phyloP scores from a whole-genome alignment of 306 rosid species.

The Glycine tomentella region DNA sequence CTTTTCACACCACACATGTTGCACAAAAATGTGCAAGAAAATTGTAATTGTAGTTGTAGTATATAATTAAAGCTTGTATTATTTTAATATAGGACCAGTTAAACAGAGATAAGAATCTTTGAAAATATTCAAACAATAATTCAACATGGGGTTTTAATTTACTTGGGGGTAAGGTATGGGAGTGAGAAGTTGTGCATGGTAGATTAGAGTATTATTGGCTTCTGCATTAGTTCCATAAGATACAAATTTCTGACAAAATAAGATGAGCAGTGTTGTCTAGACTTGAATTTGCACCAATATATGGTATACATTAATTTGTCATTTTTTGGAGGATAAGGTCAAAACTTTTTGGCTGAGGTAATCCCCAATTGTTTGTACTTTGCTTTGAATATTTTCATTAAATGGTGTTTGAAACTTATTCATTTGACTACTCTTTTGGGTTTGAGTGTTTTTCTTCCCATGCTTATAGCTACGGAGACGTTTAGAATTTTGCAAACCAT shows the following conservation, averaged over 20 bases:
- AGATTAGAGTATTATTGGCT: neutral
- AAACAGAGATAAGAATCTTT: neutral
- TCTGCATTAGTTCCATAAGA: slow-evolving; percentile 8
- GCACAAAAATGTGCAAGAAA: neutral
- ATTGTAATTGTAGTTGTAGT: neutral
- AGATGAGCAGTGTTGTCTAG: neutral
- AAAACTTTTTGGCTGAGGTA: neutral
- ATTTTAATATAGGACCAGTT: too few relatives aligned
- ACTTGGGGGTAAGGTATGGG: neutral
- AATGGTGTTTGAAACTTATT: neutral
- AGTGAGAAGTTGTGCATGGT: neutral
- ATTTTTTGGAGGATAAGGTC: slow-evolving; percentile 39
- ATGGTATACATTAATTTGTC: neutral
- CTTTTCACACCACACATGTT: neutral
- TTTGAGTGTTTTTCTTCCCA: neutral
- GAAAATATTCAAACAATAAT: neutral
- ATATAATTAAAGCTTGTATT: neutral
- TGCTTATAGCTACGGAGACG: neutral
- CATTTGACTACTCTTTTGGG: slow-evolving; percentile 21
- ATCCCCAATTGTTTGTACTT: too few relatives aligned
- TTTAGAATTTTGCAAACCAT: neutral
- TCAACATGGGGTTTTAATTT: neutral
- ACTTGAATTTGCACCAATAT: slow-evolving; percentile 10
- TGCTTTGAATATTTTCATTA: too few relatives aligned
- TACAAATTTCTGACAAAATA: neutral